Conservation (phyloP, 2,329 filamentous ascomycete genomes). For the Cadophora gregata region DNA sequence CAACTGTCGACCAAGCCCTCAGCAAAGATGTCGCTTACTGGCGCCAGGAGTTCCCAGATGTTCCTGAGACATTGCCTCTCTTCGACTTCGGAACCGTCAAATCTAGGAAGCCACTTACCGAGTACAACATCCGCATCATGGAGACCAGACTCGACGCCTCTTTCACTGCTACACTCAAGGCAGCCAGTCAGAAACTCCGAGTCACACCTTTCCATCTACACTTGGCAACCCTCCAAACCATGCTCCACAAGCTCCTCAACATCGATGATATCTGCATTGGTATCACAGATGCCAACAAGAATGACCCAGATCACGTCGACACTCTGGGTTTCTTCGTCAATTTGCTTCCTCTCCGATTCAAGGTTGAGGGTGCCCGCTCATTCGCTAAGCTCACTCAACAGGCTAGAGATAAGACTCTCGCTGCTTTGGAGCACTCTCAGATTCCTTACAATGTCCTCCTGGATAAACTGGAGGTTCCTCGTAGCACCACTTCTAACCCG, state of each 20-base stretch:
- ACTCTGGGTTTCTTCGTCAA: constrained; percentile 34
- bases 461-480: constrained; percentile 32
- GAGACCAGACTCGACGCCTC: constrained; percentile 18
- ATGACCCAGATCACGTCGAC: constrained; percentile 36
- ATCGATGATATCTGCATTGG: constrained; percentile 48
- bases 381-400: constrained; percentile 45
- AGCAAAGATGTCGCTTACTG: constrained; percentile 46
- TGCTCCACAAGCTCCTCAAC: constrained; percentile 30
- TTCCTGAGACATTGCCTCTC: constrained; percentile 43
- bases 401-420: constrained; percentile 29
- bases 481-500: constrained; percentile 31
- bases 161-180: constrained; percentile 22
- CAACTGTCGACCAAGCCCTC: constrained; percentile 42
- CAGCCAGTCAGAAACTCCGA: constrained; percentile 32
- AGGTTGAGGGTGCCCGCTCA: constrained; percentile 29
- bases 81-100: constrained; percentile 40
- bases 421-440: constrained; percentile 33
- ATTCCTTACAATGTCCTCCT: constrained; percentile 36
- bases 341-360: constrained; percentile 32
- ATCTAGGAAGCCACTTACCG: constrained; percentile 30
- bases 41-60: constrained; percentile 39
- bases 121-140: constrained; percentile 24
- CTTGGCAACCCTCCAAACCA: constrained; percentile 47
- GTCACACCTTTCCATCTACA: constrained; percentile 54
- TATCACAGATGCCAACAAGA: constrained; percentile 49